Conservation (phyloP, 1,284 basidiomycete genomes). For the Cystobasidium sp. region DNA sequence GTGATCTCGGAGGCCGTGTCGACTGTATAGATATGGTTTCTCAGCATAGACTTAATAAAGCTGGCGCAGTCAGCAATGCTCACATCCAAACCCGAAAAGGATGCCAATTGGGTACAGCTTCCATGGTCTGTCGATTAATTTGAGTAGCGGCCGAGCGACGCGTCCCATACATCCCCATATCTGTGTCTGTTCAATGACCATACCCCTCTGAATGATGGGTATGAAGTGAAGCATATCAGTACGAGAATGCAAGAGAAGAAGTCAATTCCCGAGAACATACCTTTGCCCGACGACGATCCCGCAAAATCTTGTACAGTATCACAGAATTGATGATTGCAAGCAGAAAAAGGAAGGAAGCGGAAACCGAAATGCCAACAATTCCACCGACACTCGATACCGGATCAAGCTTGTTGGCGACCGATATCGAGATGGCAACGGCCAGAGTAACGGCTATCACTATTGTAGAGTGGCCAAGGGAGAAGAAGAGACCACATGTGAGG, state of each 20-base stretch:
- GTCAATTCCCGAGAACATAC: no score
- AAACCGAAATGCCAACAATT: constrained; percentile 56
- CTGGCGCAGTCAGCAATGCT: constrained; percentile 43
- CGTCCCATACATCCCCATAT: constrained; percentile 53
- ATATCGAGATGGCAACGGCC: constrained; percentile 52
- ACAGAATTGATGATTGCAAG: constrained; percentile 57
- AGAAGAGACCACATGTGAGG: constrained; percentile 57
- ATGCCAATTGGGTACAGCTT: constrained; percentile 58
- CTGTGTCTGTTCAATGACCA: background rate
- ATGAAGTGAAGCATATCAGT: background rate
- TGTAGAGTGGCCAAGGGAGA: constrained; percentile 58
- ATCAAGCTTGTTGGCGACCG: constrained; percentile 51
- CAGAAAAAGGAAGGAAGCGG: constrained; percentile 56
- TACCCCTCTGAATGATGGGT: background rate
- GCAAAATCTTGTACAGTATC: constrained; percentile 53
- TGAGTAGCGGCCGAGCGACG: constrained; percentile 55
- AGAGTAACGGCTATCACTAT: constrained; percentile 57
- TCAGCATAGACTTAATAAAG: background rate
- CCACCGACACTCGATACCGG: constrained; percentile 56
- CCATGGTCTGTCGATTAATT: constrained; percentile 57
- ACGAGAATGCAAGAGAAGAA: no score
- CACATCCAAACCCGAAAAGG: constrained; percentile 56
- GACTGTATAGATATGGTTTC: background rate
- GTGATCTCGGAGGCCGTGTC: constrained; percentile 51
- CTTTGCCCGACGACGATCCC: constrained; percentile 36